Evolutionary conservation across 1,139 yeast species (phyloP), one percentile per base, ranked within the genome.

Genomic region (Protomyces inundatus): DNA sequence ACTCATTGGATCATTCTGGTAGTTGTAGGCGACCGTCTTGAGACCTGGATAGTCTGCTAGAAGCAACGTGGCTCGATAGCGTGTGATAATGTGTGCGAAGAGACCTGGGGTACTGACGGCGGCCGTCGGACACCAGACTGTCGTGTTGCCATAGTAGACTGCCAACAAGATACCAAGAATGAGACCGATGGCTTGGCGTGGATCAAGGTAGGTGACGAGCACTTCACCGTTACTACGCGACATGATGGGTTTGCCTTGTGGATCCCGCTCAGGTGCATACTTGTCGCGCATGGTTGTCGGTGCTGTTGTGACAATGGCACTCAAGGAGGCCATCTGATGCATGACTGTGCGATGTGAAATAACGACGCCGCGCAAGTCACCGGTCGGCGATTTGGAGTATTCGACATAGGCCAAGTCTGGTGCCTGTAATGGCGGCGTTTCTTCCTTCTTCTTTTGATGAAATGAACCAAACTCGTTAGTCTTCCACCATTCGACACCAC

Each of bases 361-460:
- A 0, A 95, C 97, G 50, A 95, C 96, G 5, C 99, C 99, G 64
- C 97, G 81, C 42, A 90, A 76, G 69, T 91, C 96, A 1, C 98
- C 98, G 23, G 89, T 83, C 0, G 98, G 96, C 1, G 95, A 87
- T 69, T 95, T 81, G 0, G 95, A 85, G 73, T 88, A 95, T 75
- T 95, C 98, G 34, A 95, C 91, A 71, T 95, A 95, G 0, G 98
- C 97, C 67, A 93, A 77, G 71, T 89, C 95, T 6, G 88, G 85
- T 33, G 84, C 82, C 68, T 85, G 88, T 50, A 84, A 74, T 0
- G 87, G 82, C 0, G 90, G 97, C 71, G 76, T 85, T 68, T 80
- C 84, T 10, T 80, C 78, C 66, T 82, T 81, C n/a, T 84, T 81
- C 39, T 84, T 81, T 0, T 83, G 80, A 66, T 81, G 84, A 68